Percentiles rank a stretch among this genome's conserved stretches.
phyloP scores from a whole-genome alignment of 176 grass and related monocot genomes.

The Carex myosuroides region DNA sequence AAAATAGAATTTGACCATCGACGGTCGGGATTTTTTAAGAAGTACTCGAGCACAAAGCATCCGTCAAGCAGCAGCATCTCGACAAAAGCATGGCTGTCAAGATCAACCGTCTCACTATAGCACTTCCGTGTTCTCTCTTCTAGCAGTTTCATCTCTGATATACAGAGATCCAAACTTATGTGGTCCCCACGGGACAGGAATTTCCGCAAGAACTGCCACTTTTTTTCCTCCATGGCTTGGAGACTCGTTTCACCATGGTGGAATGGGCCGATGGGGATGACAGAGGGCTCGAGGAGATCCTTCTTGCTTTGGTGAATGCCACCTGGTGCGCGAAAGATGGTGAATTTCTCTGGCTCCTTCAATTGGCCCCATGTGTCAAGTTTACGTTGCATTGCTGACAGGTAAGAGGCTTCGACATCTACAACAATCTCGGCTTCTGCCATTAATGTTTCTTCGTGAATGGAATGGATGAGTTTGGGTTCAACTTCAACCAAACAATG shows the following conservation, averaged over 20 bases:
- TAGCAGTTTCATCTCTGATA: conserved; percentile 7
- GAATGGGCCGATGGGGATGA: not conserved
- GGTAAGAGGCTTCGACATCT: not conserved
- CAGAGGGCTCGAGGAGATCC: too few species aligned
- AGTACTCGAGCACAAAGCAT: conserved; percentile 17
- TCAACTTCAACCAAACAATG: too few species aligned
- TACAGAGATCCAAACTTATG: not conserved
- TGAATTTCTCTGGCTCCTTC: not conserved
- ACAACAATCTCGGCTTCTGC: not conserved
- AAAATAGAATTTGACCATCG: not conserved
- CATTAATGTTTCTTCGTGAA: not conserved
- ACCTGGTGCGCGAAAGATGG: not conserved
- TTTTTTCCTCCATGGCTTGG: conserved; percentile 12
- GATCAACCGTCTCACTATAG: conserved; percentile 2
- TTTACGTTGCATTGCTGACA: not conserved
- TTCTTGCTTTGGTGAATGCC: too few species aligned
- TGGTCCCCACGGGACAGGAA: not conserved
- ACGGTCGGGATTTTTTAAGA: not conserved
- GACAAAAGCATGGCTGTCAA: conserved; percentile 3
- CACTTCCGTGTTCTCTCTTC: not conserved
- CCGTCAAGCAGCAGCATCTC: conserved; percentile 27
- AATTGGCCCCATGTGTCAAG: not conserved
- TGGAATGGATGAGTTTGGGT: not conserved
- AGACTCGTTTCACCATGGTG: not conserved
- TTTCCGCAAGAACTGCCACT: not conserved